Base-by-base conservation (phyloP, 495 filamentous ascomycete genomes). In the Aspergillus nanangensis region DNA sequence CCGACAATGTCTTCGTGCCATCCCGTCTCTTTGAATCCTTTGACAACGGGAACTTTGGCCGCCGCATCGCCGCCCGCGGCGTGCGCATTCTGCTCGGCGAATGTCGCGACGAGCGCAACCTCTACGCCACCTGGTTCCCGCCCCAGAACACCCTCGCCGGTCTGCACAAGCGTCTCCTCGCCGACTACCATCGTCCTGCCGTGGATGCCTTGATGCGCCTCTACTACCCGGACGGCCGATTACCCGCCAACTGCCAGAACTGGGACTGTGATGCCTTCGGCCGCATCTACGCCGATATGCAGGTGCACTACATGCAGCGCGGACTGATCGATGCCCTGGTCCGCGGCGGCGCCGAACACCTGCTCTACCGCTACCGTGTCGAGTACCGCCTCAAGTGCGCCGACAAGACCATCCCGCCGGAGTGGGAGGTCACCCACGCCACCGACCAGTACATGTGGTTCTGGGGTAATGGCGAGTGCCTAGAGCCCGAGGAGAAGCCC, bases 381-480 rank as follows among this genome's bases (percentile, higher is more conserved):
- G 72, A 79, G 48, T 76, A 65, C 52, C 62, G 74, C 10, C 66
- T 69, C 19, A 52, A 65, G 38, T 75, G 72, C 50, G 67, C 72
- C 7, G 68, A 72, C 38, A 43, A 50, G 33, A 44, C 43, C 8
- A 50, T 72, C 24, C 74, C 75, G 5, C 50, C 51, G 7, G 68
- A 71, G 32, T 80, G 75, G 76, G 78, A 77, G 5, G 78, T 78
- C 10, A 80, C 77, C 24, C 78, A 82, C 52, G 70, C 65, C 8
- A 75, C 74, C 1, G 78, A 82, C 52, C 69, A 75, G 61, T 58
- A 69, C 38, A 64, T 79, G 17, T 82, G 78, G 78, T 75, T 81
- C 43, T 79, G 71, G 70, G 78, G 78, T 0, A 70, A 76, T 57
- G 75, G 74, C 15, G 52, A 62, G 33, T 25, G 44, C 0, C 36